Conservation (phyloP, 2,329 filamentous ascomycete species). For the Pezicula radicicola region DNA sequence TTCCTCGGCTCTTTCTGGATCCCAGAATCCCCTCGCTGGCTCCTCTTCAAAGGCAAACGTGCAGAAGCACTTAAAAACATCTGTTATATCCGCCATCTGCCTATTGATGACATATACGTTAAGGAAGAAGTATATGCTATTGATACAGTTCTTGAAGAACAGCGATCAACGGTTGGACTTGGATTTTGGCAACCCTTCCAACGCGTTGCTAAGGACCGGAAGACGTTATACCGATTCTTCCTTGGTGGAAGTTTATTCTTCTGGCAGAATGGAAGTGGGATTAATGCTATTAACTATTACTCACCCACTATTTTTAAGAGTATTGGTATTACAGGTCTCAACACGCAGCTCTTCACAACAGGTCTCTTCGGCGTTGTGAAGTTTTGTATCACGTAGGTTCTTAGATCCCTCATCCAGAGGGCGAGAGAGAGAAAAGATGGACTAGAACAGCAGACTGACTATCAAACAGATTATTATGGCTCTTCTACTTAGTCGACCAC, state of each 20-base stretch:
- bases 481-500: conserved; percentile 67
- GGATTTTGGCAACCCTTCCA: conserved; percentile 75
- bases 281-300: conserved; percentile 80
- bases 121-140: conserved; percentile 70
- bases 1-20: conserved; percentile 56
- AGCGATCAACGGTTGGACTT: conserved; percentile 59
- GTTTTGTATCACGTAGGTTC: conserved; percentile 52
- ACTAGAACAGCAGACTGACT: neutral
- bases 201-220: conserved; percentile 48
- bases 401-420: no score
- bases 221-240: conserved; percentile 68
- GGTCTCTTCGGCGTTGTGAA: conserved; percentile 78
- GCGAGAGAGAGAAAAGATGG: neutral
- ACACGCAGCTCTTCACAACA: conserved; percentile 60
- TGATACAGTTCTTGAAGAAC: conserved; percentile 67
- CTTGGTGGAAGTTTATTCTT: conserved; percentile 73
- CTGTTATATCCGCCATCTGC: conserved; percentile 63
- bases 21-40: conserved; percentile 66
- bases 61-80: conserved; percentile 57
- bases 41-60: conserved; percentile 59
- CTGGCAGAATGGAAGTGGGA: conserved; percentile 74
- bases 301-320: conserved; percentile 64
- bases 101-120: conserved; percentile 59
- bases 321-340: conserved; percentile 55
- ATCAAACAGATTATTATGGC: conserved; percentile 51